A percentile compares a stretch with the other conserved stretches of the same genome.
phyloP scores from a whole-genome alignment of 2,329 filamentous ascomycete species.

The Paecilomyces fulvus region DNA sequence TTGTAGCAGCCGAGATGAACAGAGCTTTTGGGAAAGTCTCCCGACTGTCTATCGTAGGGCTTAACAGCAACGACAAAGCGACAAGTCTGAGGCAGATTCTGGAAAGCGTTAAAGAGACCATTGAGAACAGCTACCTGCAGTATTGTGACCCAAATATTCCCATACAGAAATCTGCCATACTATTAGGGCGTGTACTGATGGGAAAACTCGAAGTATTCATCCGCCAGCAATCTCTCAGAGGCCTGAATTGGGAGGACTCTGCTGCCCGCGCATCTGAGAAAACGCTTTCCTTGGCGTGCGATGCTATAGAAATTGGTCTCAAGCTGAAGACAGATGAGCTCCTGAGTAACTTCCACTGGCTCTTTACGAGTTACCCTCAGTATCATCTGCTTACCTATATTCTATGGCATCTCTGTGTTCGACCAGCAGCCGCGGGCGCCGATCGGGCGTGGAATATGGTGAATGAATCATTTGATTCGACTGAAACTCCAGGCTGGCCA shows the following conservation, averaged over 20 bases:
- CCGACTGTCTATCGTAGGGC: slow-evolving; percentile 25
- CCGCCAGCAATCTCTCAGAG: slow-evolving; percentile 17
- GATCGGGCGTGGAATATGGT: slow-evolving; percentile 23
- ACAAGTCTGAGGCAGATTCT: slow-evolving; percentile 36
- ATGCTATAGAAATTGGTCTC: slow-evolving; percentile 22
- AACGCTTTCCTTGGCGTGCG: slow-evolving; percentile 25
- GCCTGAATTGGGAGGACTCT: slow-evolving; percentile 1
- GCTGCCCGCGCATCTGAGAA: slow-evolving; percentile 16
- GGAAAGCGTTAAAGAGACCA: slow-evolving; percentile 32
- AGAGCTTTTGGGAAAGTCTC: slow-evolving; percentile 41
- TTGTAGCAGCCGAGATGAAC: slow-evolving; percentile 45
- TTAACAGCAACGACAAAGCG: slow-evolving; percentile 17
- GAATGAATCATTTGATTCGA: slow-evolving; percentile 1
- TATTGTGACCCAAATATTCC: slow-evolving; percentile 47
- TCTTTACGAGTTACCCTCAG: slow-evolving; percentile 29
- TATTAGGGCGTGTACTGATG: slow-evolving; percentile 17
- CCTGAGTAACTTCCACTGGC: slow-evolving; percentile 28
- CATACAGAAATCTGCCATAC: slow-evolving; percentile 18
- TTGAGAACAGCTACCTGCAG: slow-evolving; percentile 43
- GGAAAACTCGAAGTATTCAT: slow-evolving; percentile 28
- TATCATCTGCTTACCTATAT: slow-evolving; percentile 35
- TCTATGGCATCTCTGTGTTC: slow-evolving; percentile 34
- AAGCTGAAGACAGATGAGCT: slow-evolving; percentile 27
- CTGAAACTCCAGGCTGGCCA: neutral
- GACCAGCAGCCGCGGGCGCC: slow-evolving; percentile 16